A percentile compares a stretch with the other conserved stretches of the same genome.
phyloP scores from a whole-genome alignment of 371 early-diverging fungal genomes.

The Mortierella sp. region DNA sequence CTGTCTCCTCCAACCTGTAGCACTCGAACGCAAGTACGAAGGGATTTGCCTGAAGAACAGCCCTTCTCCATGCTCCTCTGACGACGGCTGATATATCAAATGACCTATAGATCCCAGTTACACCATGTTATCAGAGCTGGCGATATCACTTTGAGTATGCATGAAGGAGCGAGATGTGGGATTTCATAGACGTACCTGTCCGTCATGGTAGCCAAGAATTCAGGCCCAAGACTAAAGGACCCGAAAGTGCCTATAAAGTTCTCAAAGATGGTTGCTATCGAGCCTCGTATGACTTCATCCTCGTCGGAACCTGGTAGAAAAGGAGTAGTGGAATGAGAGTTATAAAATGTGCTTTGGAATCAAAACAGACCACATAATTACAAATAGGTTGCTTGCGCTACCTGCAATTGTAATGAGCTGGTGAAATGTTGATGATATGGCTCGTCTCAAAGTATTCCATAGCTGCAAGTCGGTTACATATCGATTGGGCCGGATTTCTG shows the following conservation, averaged over 20 bases:
- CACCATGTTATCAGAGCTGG: background rate
- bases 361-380: no score
- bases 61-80: slow-evolving; percentile 30
- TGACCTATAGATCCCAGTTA: slow-evolving; percentile 12
- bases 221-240: slow-evolving; percentile 29
- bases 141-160: no score
- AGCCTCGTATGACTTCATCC: slow-evolving; percentile 34
- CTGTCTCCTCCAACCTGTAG: slow-evolving; percentile 31
- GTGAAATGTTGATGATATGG: slow-evolving; percentile 27
- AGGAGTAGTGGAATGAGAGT: background rate
- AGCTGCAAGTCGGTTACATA: background rate
- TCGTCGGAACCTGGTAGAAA: slow-evolving; percentile 34
- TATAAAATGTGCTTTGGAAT: background rate
- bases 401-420: slow-evolving; percentile 42
- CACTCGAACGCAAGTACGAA: slow-evolving; percentile 42
- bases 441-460: slow-evolving; percentile 18
- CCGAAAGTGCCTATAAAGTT: slow-evolving; percentile 37
- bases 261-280: slow-evolving; percentile 34
- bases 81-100: slow-evolving; percentile 30
- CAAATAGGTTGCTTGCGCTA: background rate
- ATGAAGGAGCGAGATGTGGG: no score
- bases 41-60: slow-evolving; percentile 37
- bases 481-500: slow-evolving; percentile 2
- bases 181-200: slow-evolving; percentile 27
- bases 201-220: slow-evolving; percentile 31